phyloP scores from a whole-genome alignment of 352 stramenopile genomes.

The Stramenopiles sp. region DNA sequence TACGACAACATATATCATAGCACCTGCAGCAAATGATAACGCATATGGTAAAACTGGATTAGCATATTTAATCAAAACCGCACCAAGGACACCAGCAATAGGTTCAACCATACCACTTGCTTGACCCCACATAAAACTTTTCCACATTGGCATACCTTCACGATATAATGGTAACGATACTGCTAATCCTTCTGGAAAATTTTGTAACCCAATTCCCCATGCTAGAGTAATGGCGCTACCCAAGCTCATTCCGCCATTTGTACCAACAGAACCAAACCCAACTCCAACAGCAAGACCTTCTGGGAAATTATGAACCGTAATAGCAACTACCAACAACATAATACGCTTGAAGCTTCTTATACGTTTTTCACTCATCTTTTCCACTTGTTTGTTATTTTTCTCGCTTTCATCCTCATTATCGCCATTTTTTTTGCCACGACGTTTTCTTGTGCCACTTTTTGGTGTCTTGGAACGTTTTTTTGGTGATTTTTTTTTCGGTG shows the following conservation, averaged over 20 bases:
- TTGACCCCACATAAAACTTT: constrained; percentile 65
- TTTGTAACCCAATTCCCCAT: constrained; percentile 62
- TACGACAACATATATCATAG: constrained; percentile 74
- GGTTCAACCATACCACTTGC: constrained; percentile 62
- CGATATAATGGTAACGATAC: constrained; percentile 59
- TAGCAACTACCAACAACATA: constrained; percentile 56
- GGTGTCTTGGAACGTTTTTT: background rate
- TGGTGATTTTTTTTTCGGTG: background rate
- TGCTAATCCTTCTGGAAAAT: constrained; percentile 61
- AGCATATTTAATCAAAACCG: constrained; percentile 50
- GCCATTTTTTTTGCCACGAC: background rate
- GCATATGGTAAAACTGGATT: constrained; percentile 63
- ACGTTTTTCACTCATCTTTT: background rate
- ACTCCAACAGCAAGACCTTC: constrained; percentile 65
- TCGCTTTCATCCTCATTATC: constrained; percentile 6
- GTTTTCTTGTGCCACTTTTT: constrained; percentile 8
- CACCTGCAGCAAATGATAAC: constrained; percentile 59
- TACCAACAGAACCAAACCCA: constrained; percentile 42
- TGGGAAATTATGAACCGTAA: constrained; percentile 65
- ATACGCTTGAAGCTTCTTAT: constrained; percentile 40
- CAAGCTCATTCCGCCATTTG: constrained; percentile 42
- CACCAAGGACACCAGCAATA: constrained; percentile 52
- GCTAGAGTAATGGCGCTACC: constrained; percentile 53
- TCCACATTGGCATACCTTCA: constrained; percentile 49
- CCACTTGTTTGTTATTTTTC: background rate